Evolutionary conservation across 768 basidiomycete species (phyloP).

Genomic region (Trametes villosa): DNA sequence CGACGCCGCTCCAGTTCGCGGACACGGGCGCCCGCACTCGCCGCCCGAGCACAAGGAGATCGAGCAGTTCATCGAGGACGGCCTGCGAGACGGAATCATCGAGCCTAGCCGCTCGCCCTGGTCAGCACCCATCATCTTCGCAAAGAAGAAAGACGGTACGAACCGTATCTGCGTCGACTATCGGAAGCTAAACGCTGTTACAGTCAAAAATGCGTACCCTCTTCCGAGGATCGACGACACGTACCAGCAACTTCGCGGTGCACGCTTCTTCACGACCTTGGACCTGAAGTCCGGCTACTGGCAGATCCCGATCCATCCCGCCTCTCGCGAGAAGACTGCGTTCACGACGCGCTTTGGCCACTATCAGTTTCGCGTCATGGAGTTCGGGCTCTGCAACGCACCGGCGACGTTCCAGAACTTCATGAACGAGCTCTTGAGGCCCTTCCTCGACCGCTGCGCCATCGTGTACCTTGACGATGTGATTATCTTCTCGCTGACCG

Average conservation of each 20-base stretch:
- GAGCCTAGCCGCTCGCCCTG: not conserved
- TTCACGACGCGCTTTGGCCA: no score
- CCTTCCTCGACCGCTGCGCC: no score
- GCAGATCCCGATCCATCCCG: no score
- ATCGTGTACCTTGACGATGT: no score
- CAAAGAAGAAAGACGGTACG: constrained; percentile 25
- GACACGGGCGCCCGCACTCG: not conserved
- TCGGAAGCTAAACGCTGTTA: constrained; percentile 23
- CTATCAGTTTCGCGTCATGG: no score
- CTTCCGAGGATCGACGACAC: constrained; percentile 25
- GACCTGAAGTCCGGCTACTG: no score
- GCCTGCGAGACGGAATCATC: not conserved
- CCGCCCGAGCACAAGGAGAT: not conserved
- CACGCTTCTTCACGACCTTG: constrained; percentile 2
- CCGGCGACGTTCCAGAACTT: no score
- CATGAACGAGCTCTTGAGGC: no score
- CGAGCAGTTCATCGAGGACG: not conserved
- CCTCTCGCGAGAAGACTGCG: no score
- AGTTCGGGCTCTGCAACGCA: no score
- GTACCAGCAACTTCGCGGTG: constrained; percentile 17
- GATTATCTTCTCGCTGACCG: no score
- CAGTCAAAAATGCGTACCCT: constrained; percentile 25
- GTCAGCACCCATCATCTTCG: constrained; percentile 22
- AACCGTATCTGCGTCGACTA: constrained; percentile 13
- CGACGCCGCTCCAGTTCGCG: not conserved